phyloP scores from a whole-genome alignment of 345 rosid species.

The Euphorbia lathyris region DNA sequence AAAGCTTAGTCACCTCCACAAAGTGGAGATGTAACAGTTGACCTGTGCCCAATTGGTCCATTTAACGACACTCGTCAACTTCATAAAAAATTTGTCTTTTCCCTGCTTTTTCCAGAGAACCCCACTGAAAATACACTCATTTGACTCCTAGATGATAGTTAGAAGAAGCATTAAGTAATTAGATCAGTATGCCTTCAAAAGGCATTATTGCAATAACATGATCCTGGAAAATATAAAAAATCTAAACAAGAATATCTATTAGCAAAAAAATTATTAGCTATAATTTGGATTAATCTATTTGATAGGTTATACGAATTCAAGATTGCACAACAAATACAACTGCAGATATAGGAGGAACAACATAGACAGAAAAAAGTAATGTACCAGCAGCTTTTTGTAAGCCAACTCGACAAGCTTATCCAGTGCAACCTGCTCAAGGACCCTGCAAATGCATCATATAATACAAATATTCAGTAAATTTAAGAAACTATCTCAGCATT shows the following conservation, averaged over 20 bases:
- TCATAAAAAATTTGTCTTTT: no score
- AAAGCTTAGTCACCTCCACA: no score
- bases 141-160: neutral
- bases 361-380: neutral
- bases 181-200: neutral
- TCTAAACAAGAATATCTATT: neutral
- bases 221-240: neutral
- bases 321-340: neutral
- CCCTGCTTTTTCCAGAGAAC: no score
- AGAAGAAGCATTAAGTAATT: conserved; percentile 1
- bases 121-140: neutral
- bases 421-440: conserved; percentile 52
- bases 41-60: no score
- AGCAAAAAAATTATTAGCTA: neutral
- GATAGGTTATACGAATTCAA: neutral
- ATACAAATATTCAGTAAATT: neutral
- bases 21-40: no score
- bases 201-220: neutral
- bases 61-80: no score
- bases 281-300: no score
- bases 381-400: conserved; percentile 50
- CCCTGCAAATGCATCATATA: conserved; percentile 31
- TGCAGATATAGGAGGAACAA: conserved; percentile 4
- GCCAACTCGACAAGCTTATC: conserved; percentile 55
- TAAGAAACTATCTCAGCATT: conserved; percentile 1